Conservation (phyloP, 768 basidiomycete species). For the Hypholoma sublateritium region DNA sequence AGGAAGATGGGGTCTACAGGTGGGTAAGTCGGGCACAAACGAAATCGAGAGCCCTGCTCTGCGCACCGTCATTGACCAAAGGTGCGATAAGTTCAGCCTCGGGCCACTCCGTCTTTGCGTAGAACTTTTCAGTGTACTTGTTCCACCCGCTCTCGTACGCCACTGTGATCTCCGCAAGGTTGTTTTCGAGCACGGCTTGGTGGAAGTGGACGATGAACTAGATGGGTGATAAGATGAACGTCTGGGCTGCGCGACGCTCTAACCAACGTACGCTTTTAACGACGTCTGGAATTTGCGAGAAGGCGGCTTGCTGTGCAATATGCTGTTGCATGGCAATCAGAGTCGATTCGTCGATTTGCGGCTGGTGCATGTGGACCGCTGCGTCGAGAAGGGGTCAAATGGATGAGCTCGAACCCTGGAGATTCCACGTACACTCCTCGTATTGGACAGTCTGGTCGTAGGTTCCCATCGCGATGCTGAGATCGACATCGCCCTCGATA, state of each 20-base stretch:
- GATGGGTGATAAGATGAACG: constrained; percentile 10
- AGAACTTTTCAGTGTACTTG: constrained; percentile 94
- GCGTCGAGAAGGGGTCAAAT: constrained; percentile 8
- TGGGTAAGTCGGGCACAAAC: background rate
- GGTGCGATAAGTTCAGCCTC: constrained; percentile 95
- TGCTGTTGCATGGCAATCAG: constrained; percentile 77
- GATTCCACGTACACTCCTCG: constrained; percentile 54
- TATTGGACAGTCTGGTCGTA: constrained; percentile 69
- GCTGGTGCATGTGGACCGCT: constrained; percentile 48
- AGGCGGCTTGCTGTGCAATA: constrained; percentile 80
- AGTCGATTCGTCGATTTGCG: constrained; percentile 71
- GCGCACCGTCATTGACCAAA: constrained; percentile 86
- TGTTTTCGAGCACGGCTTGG: constrained; percentile 88
- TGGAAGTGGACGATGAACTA: constrained; percentile 96
- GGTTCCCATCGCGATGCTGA: constrained; percentile 65
- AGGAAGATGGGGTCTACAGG: constrained; percentile 83
- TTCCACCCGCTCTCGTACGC: constrained; percentile 99
- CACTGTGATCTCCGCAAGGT: constrained; percentile 85
- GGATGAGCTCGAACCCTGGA: background rate
- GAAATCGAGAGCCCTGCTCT: background rate
- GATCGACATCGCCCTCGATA: constrained; percentile 78
- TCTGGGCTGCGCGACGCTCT: background rate
- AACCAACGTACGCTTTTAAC: constrained; percentile 68
- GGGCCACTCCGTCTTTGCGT: constrained; percentile 93
- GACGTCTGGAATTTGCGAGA: constrained; percentile 82